These are phyloP conservation scores for Aspergillus japonicus DNA, from an alignment of 2,329 filamentous ascomycete species.

Conservation along the genomic window DNA sequence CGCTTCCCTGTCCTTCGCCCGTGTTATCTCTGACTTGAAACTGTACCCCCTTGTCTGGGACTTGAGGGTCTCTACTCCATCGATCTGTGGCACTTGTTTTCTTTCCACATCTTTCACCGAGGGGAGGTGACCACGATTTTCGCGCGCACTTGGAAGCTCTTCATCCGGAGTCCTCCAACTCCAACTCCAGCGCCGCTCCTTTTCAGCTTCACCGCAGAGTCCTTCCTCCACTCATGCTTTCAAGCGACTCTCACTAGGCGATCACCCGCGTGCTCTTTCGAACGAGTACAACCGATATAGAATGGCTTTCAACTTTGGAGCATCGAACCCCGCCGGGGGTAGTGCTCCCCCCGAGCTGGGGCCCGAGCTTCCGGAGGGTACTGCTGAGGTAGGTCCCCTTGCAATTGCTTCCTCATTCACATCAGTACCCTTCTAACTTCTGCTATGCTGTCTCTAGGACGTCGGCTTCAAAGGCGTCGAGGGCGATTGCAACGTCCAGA, in stretches of 20 bases:
- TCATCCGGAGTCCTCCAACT: constrained; percentile 40
- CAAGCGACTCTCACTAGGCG: constrained; percentile 35
- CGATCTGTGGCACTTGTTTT: constrained; percentile 12
- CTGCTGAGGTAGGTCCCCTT: constrained; percentile 66
- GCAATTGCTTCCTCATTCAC: background rate
- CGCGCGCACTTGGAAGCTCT: constrained; percentile 43
- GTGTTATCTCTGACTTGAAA: background rate
- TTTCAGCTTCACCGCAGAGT: constrained; percentile 35
- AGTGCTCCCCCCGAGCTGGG: constrained; percentile 52
- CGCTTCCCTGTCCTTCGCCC: background rate
- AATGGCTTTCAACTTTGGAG: constrained; percentile 65
- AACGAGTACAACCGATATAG: constrained; percentile 39
- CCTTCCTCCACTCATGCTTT: constrained; percentile 42
- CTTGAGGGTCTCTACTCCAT: background rate
- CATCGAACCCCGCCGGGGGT: constrained; percentile 45
- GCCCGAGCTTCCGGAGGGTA: constrained; percentile 71
- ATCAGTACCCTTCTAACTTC: background rate
- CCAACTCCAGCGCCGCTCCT: constrained; percentile 45
- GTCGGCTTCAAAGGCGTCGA: constrained; percentile 79
- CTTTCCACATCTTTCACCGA: constrained; percentile 22
- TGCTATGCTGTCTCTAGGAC: constrained; percentile 47
- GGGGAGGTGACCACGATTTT: constrained; percentile 43
- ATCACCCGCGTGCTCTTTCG: constrained; percentile 38
- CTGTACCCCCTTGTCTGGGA: background rate
- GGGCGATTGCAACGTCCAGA: constrained; percentile 76